A percentile compares a stretch with the other conserved stretches of the same genome.
Evolutionary conservation across 1,284 basidiomycete species (phyloP).

Genomic region (Puccinia hordei): DNA sequence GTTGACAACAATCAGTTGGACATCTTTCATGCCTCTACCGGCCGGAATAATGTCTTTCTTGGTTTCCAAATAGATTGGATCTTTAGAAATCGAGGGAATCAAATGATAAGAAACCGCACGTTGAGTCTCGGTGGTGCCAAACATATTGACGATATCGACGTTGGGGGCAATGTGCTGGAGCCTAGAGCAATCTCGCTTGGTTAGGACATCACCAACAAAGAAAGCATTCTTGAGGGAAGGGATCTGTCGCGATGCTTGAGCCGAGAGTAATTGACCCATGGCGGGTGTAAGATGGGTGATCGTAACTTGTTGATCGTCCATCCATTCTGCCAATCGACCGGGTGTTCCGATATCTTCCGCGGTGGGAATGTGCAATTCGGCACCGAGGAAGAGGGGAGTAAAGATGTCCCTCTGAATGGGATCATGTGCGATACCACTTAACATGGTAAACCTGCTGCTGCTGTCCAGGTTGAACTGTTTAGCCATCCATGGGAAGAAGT

Average conservation of each 20-base stretch:
- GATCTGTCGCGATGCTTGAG: constrained; percentile 87
- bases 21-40: constrained; percentile 95
- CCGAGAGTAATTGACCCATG: constrained; percentile 98
- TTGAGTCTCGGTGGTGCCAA: constrained; percentile 98
- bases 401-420: constrained; percentile 99
- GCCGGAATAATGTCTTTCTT: constrained; percentile 99
- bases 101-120: constrained; percentile 97
- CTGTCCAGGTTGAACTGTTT: constrained; percentile 76
- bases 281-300: constrained; percentile 96
- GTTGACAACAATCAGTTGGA: constrained; percentile 96
- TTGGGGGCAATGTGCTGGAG: constrained; percentile 90
- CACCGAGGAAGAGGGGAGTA: constrained; percentile 96
- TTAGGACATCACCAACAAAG: constrained; percentile 98
- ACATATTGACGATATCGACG: constrained; percentile 98
- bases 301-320: constrained; percentile 85
- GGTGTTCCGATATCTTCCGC: constrained; percentile 97
- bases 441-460: constrained; percentile 91
- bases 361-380: constrained; percentile 91
- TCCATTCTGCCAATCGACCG: constrained; percentile 96
- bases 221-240: constrained; percentile 86
- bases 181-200: constrained; percentile 95
- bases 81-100: constrained; percentile 80
- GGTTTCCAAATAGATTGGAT: constrained; percentile 85
- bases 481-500: constrained; percentile 99
- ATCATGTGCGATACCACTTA: constrained; percentile 98